Base-by-base conservation (phyloP, 805 yeast species). In the Pichia nanzhaoensis region DNA sequence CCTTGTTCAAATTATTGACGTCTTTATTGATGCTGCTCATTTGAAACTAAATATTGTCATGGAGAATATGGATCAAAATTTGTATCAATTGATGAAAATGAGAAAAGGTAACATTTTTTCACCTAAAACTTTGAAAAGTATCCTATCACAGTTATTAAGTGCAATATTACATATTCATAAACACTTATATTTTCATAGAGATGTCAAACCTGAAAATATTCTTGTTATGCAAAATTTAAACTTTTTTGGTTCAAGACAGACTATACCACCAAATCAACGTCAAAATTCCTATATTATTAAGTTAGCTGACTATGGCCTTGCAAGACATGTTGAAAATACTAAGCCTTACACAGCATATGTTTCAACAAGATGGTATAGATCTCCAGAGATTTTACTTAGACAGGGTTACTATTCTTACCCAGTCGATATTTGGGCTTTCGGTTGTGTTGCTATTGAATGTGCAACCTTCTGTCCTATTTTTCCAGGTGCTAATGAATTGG, bases 171-270 rank as follows among this genome's bases (percentile, higher is more conserved):
- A 91, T 61, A 88, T 91, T 45, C 99, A 87, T 57, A 60, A 63
- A 22, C 67, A 71, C 54, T 74, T 75, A 10, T 86, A 72, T 57
- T 82, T 82, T 57, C 98, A 91, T 61, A 75, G 99, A 46, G 99
- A 91, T 68, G 73, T 91, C 40, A 91, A 91, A 63, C 98, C 99
- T 0, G 97, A 91, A 57, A 91, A 91, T 63, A 82, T 91, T 21
- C 73, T 91, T 53, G 77, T 90, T 4, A 70, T 80, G 32, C 78
- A 81, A 19, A 65, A 82, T 5, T 62, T 65, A 34, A 71, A 71
- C 41, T 83, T 74, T 55, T 82, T 75, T 59, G 75, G 76, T 2
- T 52, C 64, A 10, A 61, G 56, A 40, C 55, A 60, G 20, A 48
- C 46, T 18, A 59, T 75, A 17, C 81, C 81, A 52, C 36, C 55